phyloP scores from a whole-genome alignment of 148 eudicot genomes.

The Fagopyrum esculentum region DNA sequence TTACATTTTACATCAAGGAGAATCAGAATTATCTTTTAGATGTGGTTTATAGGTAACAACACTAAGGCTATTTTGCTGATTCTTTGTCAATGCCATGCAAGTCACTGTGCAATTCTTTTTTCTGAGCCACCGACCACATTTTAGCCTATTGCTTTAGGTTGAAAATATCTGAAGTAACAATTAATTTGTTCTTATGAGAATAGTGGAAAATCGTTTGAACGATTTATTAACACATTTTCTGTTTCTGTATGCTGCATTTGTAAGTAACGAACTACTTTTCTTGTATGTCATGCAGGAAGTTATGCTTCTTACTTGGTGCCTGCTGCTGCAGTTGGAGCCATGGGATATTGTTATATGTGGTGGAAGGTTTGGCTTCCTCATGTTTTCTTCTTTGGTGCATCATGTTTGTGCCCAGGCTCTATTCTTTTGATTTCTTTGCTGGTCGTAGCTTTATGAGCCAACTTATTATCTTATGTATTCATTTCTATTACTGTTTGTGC shows the following conservation, averaged over 20 bases:
- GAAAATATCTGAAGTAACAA: not conserved
- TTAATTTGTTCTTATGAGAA: not conserved
- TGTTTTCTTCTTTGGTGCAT: conserved; percentile 3
- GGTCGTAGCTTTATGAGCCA: not conserved
- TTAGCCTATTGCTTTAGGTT: not conserved
- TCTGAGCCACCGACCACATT: not conserved
- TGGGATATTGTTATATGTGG: conserved; percentile 98
- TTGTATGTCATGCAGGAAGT: conserved; percentile 40
- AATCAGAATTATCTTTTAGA: not conserved
- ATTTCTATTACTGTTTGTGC: not conserved
- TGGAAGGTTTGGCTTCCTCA: conserved; percentile 64
- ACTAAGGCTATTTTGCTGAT: not conserved
- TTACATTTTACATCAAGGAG: conserved; percentile 6
- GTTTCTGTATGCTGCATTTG: not conserved
- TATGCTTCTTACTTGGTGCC: conserved; percentile 74
- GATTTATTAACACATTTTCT: not conserved
- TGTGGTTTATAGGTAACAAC: not conserved
- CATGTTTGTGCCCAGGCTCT: not conserved
- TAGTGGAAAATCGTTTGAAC: not conserved
- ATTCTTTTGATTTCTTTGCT: not conserved
- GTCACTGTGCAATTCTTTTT: not conserved
- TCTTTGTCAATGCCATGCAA: not conserved
- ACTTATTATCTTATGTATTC: not conserved
- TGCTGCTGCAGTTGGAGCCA: conserved; percentile 87
- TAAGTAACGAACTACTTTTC: not conserved